A percentile compares a stretch with the other conserved stretches of the same genome.
These are phyloP conservation scores for Henckelia pumila DNA, from an alignment of 257 asterid genomes.

Conservation along the genomic window DNA sequence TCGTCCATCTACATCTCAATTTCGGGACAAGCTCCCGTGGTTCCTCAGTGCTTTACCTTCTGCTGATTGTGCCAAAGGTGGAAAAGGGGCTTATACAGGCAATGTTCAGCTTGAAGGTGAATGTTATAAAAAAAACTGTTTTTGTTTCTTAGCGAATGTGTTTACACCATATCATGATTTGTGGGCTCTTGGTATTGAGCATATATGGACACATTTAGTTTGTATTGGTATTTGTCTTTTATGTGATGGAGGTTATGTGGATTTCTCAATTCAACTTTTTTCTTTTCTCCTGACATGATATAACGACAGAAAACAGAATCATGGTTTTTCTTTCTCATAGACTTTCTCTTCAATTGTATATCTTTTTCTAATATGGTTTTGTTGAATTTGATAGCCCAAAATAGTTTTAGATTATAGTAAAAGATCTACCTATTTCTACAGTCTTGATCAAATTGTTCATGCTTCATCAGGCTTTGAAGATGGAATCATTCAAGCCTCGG, in stretches of 20 bases:
- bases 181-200: neutral
- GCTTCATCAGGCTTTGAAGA: slow-evolving; percentile 60
- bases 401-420: too few relatives aligned
- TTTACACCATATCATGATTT: neutral
- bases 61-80: slow-evolving; percentile 96
- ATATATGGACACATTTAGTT: neutral
- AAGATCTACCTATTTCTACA: slow-evolving; percentile 8
- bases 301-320: neutral
- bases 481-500: slow-evolving; percentile 79
- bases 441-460: slow-evolving; percentile 22
- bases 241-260: neutral
- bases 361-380: neutral
- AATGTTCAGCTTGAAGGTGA: slow-evolving; percentile 83
- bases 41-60: slow-evolving; percentile 92
- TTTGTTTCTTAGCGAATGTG: neutral
- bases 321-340: neutral
- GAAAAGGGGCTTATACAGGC: slow-evolving; percentile 88
- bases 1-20: slow-evolving; percentile 84
- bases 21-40: slow-evolving; percentile 92
- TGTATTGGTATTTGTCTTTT: neutral
- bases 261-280: neutral
- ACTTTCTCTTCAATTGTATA: neutral
- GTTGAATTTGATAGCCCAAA: neutral
- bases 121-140: neutral
- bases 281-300: neutral